phyloP scores from a whole-genome alignment of 140 eudicot species.

The Flaveria floridana region DNA sequence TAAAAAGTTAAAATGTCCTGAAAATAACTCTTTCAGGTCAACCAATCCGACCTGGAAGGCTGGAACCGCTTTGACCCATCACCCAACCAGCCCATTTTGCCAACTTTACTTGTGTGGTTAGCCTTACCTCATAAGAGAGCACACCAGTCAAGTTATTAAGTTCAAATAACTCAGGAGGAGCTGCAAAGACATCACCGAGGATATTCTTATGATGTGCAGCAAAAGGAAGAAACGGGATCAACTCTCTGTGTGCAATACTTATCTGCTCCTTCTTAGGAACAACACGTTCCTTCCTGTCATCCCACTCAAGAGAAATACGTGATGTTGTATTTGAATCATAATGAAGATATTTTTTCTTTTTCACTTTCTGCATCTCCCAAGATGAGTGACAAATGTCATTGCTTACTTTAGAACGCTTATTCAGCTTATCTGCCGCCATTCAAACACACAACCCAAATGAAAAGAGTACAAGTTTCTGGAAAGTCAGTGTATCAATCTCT shows the following conservation, averaged over 20 bases:
- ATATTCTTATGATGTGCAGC: slow-evolving; percentile 37
- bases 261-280: slow-evolving; percentile 83
- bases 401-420: slow-evolving; percentile 46
- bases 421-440: slow-evolving; percentile 89
- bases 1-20: neutral
- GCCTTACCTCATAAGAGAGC: slow-evolving; percentile 72
- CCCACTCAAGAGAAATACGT: slow-evolving; percentile 78
- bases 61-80: neutral
- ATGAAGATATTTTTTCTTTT: slow-evolving; percentile 52
- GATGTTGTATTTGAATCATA: slow-evolving; percentile 48
- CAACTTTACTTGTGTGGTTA: neutral
- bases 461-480: slow-evolving; percentile 27
- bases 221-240: slow-evolving; percentile 47
- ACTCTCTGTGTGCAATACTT: slow-evolving; percentile 60
- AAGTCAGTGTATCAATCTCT: slow-evolving; percentile 24
- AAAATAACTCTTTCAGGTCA: slow-evolving; percentile 1
- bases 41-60: neutral
- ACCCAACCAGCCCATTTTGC: neutral
- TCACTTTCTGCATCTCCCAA: slow-evolving; percentile 47
- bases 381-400: slow-evolving; percentile 41
- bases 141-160: slow-evolving; percentile 51
- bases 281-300: slow-evolving; percentile 63
- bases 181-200: slow-evolving; percentile 68
- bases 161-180: slow-evolving; percentile 68
- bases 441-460: slow-evolving; percentile 19